Percentiles rank a stretch among this genome's conserved stretches.
phyloP scores from a whole-genome alignment of 106 monocot genomes.

The Iris macrosiphon region DNA sequence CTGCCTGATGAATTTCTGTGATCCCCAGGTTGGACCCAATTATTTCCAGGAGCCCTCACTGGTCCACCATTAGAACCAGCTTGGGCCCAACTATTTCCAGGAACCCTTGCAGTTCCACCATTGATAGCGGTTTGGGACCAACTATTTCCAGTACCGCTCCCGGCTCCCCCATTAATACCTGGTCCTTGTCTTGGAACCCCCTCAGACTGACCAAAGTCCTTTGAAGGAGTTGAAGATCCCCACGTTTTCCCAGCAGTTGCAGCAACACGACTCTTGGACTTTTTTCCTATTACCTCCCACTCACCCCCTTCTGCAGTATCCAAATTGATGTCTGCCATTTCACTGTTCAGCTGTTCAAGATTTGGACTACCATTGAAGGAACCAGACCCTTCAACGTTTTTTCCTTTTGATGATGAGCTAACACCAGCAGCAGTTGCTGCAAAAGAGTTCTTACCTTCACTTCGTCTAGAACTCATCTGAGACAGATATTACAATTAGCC shows the following conservation, averaged over 20 bases:
- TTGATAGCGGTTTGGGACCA: constrained; percentile 12
- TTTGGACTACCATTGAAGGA: constrained; percentile 10
- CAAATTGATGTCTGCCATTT: constrained; percentile 12
- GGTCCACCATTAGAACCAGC: constrained; percentile 1
- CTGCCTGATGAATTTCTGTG: not conserved
- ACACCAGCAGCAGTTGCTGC: constrained; percentile 2
- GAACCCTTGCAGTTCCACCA: constrained; percentile 11
- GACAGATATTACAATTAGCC: not conserved
- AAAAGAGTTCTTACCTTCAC: constrained; percentile 17
- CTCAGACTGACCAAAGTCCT: constrained; percentile 11
- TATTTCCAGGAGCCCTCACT: constrained; percentile 5
- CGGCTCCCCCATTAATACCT: constrained; percentile 10
- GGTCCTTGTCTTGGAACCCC: constrained; percentile 8
- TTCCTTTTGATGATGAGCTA: constrained; percentile 11
- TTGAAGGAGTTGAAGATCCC: constrained; percentile 17
- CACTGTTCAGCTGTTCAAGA: constrained; percentile 9
- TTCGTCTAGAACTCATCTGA: constrained; percentile 26
- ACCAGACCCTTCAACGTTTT: constrained; percentile 7
- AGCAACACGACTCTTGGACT: constrained; percentile 21
- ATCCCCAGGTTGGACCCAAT: constrained; percentile 19
- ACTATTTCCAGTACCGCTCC: constrained; percentile 16
- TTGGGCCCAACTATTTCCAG: constrained; percentile 4
- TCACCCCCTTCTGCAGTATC: constrained; percentile 23
- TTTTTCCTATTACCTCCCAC: constrained; percentile 38
- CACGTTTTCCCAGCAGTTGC: constrained; percentile 10